Evolutionary conservation across 2,329 filamentous ascomycete species (phyloP), one percentile per base, ranked within the genome.

Genomic region (Alternaria arbusti): DNA sequence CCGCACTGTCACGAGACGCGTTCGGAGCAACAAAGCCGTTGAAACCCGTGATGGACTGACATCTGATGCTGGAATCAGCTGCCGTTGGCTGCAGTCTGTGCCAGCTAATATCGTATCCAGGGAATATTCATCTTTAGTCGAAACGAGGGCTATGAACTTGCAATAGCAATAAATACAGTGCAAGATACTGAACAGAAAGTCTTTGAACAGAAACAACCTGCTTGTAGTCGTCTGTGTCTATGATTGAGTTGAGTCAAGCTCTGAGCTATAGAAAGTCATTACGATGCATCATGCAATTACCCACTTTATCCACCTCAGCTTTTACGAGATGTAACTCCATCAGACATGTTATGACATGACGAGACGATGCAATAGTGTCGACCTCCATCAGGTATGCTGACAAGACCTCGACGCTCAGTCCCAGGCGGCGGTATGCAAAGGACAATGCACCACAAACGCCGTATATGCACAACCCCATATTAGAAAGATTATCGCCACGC

Each of bases 41-140:
- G 65, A 70, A 69, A 75, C 59, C 74, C 74, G 74, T 60, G 32
- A 49, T 57, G 30, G 65, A 59, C 63, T 69, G 55, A 63, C 61
- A 63, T 51, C 22, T 40, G 20, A n/a, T 40, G 28, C 8, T 36
- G 11, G 28, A 52, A 22, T 40, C 17, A 9, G 17, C 28, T 51
- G 20, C 49, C 11, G 8, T 23, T 36, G 9, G 20, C 7, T 51
- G 20, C 26, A 36, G 28, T 36, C 49, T 23, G 17, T 30, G 28
- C 26, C 26, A 23, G 26, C 23, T 17, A 15, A 26, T 28, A 17
- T 49, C 5, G 13, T 28, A 17, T n/a, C 15, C 15, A 17, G 17
- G 15, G 36, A 11, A 15, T 25, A 25, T 9, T 52, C 20, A 23
- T 5, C 1, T 9, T 40, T 52, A 25, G 3, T n/a, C 22, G 22